Base-by-base conservation (phyloP, 2,329 filamentous ascomycete species). In the Bertia moriformis region DNA sequence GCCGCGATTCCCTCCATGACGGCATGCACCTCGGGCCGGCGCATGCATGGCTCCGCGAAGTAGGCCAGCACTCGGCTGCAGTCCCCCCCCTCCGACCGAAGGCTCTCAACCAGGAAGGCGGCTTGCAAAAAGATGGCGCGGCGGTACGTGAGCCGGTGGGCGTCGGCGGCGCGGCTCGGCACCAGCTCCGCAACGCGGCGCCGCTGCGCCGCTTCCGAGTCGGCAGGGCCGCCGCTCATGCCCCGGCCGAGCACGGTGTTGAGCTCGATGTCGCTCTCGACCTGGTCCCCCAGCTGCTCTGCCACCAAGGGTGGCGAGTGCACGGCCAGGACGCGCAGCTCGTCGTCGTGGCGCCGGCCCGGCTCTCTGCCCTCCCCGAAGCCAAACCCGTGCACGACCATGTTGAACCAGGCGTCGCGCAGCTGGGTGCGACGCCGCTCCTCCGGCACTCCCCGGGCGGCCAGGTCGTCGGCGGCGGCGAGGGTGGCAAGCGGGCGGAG, bases 321-420 rank as follows among this genome's bases (percentile, higher is more conserved):
- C 39, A 86, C 75, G 2, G 93, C 89, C 53, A 98, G 78, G 27
- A 84, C 67, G 18, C 83, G 77, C 15, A 98, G 67, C 52, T 94
- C 87, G 42, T 80, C 71, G 38, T 78, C 59, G 49, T 93, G 76
- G 46, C 74, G 73, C 53, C 78, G 80, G 14, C 81, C 83, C 40
- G 83, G 73, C n/a, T n/a, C n/a, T n/a, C n/a, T n/a, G 14, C 78
- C 71, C 0, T 86, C 89, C n/a, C 72, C 71, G 10, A 81, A 68
- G 7, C 78, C 80, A 54, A 96, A 93, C 3, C 88, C 91, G 55
- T 98, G 91, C 1, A 94, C 83, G 15, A 89, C 84, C 44, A 96
- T 86, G 51, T 98, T 98, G 62, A 95, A 96, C 91, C 91, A 98
- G 4, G 87, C 85, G 65, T 98, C 88, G 39, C 89, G 78, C 47